These are phyloP conservation scores for Leishmania guyanensis DNA, from an alignment of 208 protist genomes.

Conservation along the genomic window DNA sequence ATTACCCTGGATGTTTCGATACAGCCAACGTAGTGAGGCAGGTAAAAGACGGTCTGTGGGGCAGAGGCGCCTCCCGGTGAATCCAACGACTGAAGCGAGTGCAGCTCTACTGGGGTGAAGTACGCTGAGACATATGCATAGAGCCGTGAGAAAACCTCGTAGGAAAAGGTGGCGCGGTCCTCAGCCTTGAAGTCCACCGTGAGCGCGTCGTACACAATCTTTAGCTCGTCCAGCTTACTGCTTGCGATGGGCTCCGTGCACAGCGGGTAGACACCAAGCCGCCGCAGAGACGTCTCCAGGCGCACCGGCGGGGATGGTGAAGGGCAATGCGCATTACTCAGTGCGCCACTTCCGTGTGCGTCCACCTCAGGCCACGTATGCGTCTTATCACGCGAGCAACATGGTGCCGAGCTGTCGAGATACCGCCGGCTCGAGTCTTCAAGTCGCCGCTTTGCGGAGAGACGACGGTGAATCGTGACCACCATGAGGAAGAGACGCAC, in stretches of 20 bases:
- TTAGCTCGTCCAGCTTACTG: slow-evolving; percentile 34
- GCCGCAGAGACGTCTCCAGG: slow-evolving; percentile 37
- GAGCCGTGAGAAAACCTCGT: slow-evolving; percentile 48
- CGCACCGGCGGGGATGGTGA: slow-evolving; percentile 31
- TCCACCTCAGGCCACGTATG: slow-evolving; percentile 3
- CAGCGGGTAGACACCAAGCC: slow-evolving; percentile 35
- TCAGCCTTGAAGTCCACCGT: slow-evolving; percentile 54
- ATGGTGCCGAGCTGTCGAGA: slow-evolving; percentile 3
- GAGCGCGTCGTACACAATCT: slow-evolving; percentile 56
- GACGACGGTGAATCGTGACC: slow-evolving; percentile 55
- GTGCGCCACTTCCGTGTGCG: neutral
- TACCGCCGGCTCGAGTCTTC: slow-evolving; percentile 21
- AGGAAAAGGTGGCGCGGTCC: slow-evolving; percentile 49
- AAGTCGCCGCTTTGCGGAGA: slow-evolving; percentile 35
- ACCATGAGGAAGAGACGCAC: slow-evolving; percentile 80
- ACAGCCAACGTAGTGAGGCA: slow-evolving; percentile 31
- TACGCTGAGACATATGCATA: slow-evolving; percentile 67
- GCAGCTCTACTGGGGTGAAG: slow-evolving; percentile 41
- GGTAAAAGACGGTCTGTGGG: slow-evolving; percentile 31
- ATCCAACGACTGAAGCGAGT: slow-evolving; percentile 3
- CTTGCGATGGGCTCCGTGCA: slow-evolving; percentile 28
- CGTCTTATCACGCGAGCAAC: slow-evolving; percentile 3
- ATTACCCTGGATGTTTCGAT: slow-evolving; percentile 30
- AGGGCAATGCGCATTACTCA: slow-evolving; percentile 2
- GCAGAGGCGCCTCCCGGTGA: neutral